phyloP scores from a whole-genome alignment of 371 early-diverging fungal species.

The Syncephalastrum monosporum region DNA sequence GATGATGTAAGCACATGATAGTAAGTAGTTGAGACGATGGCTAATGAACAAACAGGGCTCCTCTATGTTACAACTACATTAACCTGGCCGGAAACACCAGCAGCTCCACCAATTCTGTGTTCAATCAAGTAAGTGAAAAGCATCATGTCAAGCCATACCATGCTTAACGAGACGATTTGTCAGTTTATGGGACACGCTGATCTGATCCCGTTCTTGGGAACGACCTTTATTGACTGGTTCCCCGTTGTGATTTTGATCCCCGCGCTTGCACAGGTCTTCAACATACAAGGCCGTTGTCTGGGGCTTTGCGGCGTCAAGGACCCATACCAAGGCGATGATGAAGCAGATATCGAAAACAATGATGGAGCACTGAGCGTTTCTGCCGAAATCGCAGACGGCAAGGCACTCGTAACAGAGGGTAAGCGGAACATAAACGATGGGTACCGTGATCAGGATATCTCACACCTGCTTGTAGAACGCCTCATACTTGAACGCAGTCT shows the following conservation, averaged over 20 bases:
- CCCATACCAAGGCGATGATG: conserved; percentile 57
- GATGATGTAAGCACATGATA: conserved; percentile 53
- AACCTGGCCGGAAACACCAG: conserved; percentile 57
- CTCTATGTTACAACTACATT: conserved; percentile 93
- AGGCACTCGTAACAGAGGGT: conserved; percentile 43
- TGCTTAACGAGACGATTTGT: background rate
- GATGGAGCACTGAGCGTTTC: conserved; percentile 27
- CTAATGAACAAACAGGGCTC: conserved; percentile 54
- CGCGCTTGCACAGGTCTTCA: conserved; percentile 70
- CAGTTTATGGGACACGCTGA: conserved; percentile 86
- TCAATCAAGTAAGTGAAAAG: conserved; percentile 29
- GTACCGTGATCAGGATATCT: background rate
- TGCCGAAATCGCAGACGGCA: conserved; percentile 51
- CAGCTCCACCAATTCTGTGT: conserved; percentile 33
- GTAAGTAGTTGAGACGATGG: background rate
- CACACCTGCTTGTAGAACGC: conserved; percentile 23
- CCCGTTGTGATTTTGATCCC: conserved; percentile 83
- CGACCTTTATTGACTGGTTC: conserved; percentile 83
- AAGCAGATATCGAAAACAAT: conserved; percentile 35
- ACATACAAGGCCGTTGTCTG: conserved; percentile 77
- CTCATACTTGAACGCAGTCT: conserved; percentile 24
- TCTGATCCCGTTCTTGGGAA: conserved; percentile 86
- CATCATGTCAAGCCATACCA: background rate
- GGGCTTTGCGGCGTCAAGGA: conserved; percentile 64
- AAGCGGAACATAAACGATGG: conserved; percentile 7